phyloP scores from a whole-genome alignment of 495 filamentous ascomycete species.

The Aspergillus kassunensis region DNA sequence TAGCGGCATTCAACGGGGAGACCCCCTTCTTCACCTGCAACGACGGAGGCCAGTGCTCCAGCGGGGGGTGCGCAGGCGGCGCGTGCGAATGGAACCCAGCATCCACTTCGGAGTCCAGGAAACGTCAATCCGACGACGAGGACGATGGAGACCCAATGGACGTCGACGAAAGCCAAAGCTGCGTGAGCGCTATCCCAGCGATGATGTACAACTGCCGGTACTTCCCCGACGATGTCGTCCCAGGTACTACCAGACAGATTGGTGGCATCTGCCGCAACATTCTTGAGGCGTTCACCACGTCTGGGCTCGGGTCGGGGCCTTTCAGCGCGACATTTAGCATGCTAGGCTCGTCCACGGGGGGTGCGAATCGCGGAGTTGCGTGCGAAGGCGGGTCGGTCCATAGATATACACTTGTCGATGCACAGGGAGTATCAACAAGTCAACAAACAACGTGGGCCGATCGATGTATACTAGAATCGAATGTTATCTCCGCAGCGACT shows the following conservation, averaged over 20 bases:
- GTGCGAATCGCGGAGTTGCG: neutral
- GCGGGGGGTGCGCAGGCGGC: neutral
- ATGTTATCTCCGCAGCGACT: neutral
- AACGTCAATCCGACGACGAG: neutral
- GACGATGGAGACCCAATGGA: neutral
- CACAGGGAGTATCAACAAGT: neutral
- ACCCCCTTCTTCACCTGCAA: neutral
- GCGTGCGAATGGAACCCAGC: constrained; percentile 3
- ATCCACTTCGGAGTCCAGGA: neutral
- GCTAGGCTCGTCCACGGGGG: neutral
- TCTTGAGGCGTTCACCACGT: neutral
- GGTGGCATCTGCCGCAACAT: constrained; percentile 2
- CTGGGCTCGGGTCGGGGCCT: neutral
- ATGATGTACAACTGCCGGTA: constrained; percentile 6
- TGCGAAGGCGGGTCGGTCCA: neutral
- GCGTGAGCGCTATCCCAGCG: neutral
- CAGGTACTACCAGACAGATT: neutral
- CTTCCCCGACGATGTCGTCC: neutral
- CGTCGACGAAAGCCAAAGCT: neutral
- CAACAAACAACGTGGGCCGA: neutral
- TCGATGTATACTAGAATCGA: neutral
- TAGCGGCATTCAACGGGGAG: neutral
- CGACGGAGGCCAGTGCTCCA: constrained; percentile 3
- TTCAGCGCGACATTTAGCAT: neutral
- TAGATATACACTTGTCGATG: neutral